Base-by-base conservation (phyloP, 2,329 filamentous ascomycete species). In the Waltergamsia citrina region DNA sequence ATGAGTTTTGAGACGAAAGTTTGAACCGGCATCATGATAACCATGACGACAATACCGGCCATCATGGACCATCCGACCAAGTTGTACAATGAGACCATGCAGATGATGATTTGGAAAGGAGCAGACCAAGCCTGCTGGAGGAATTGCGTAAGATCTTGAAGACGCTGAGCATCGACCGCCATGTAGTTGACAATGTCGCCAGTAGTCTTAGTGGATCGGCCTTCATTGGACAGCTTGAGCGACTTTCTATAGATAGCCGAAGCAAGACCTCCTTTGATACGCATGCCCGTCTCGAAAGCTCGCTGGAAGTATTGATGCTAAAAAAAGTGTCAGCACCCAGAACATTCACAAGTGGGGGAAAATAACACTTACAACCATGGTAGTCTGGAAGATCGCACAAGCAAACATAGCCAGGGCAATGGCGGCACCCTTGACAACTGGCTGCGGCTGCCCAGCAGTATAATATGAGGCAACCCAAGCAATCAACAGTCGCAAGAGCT, bases 131-230 rank as follows among this genome's bases (percentile, higher is more conserved):
- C 65, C 56, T 96, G 90, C 53, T 94, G 88, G 14, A 85, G 87
- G 53, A 92, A 98, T 51, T 98, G 93, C 3, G 90, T 86, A 37
- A 98, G 66, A 59, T 98, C 92, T 50, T 95, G 85, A 14, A 98
- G 71, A 43, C 93, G 81, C 59, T 98, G 92, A 11, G 90, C 90
- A 54, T 98, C 92, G 8, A 98, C 90, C 29, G 93, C 92, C 90
- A 98, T 98, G 60, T 94, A 92, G 54, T 98, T 98, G 54, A 98
- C 92, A 50, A 98, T 96, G 50, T 98, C 93, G 37, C 92, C 92
- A 0, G 92, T 98, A 1, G 85, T 85, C 62, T 96, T 95, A 29
- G 78, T 62, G 3, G 87, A 74, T 35, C 90, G 77, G 7, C 92
- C 92, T 60, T 98, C 92, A 48, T 94, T 96, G 5, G 90, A 96